These are phyloP conservation scores for Asterophora lycoperdoides DNA, from an alignment of 768 basidiomycete species.

Conservation along the genomic window DNA sequence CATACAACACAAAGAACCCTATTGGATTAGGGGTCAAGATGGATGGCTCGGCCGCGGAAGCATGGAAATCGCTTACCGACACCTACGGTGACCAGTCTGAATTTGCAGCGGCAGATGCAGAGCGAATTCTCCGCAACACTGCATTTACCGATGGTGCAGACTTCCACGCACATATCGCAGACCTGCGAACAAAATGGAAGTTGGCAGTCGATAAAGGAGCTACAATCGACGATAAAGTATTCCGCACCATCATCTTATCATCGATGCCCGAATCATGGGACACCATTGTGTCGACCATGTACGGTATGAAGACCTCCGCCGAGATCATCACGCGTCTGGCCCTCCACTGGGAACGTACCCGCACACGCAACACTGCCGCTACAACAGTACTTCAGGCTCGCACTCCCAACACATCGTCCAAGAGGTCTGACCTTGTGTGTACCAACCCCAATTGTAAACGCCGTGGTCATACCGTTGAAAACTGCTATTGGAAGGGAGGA, in stretches of 20 bases:
- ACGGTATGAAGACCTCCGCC: conserved; percentile 1
- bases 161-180: conserved; percentile 13
- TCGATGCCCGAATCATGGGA: too few species aligned
- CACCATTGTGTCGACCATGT: conserved; percentile 15
- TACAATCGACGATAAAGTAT: conserved; percentile 11
- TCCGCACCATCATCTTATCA: conserved; percentile 17
- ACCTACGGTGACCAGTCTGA: conserved; percentile 8
- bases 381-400: neutral
- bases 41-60: conserved; percentile 16
- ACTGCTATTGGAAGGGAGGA: conserved; percentile 9
- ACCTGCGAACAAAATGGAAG: too few species aligned
- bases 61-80: conserved; percentile 14
- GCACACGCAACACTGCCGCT: neutral
- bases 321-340: conserved; percentile 11
- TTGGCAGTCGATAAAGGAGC: conserved; percentile 15
- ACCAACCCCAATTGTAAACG: neutral
- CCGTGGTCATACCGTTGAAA: conserved; percentile 1
- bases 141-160: conserved; percentile 13
- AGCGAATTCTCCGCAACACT: conserved; percentile 8
- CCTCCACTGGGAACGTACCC: conserved; percentile 1
- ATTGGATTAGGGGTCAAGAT: too few species aligned
- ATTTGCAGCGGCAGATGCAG: conserved; percentile 10
- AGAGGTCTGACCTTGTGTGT: neutral
- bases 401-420: neutral
- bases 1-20: conserved; percentile 16